Evolutionary conservation across 129 eudicot genomes (phyloP), one percentile per base, ranked within the genome.

Genomic region (Lactuca saligna): DNA sequence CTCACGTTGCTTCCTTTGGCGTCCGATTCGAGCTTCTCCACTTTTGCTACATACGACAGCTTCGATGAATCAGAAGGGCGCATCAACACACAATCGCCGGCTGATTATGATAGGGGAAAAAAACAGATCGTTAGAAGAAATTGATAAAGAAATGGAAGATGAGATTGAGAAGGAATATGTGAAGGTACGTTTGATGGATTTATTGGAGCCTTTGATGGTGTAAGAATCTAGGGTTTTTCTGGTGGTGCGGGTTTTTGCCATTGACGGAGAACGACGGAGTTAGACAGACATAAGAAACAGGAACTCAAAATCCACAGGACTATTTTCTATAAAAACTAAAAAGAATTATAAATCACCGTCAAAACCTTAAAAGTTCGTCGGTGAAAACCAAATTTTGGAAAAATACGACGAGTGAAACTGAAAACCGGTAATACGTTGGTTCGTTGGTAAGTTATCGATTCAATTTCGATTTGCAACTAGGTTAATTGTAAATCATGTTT

Each of bases 11-110:
- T 63, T 4, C 91, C 91, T 13, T 86, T 80, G 34, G 70, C 79
- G 64, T 81, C 96, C 14, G 85, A 81, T 75, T 88, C 98, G 50
- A 92, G 84, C 73, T 57, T 80, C 75, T 88, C 94, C 37, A 92
- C 68, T 35, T 84, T 79, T 14, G 96, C 96, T 14, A 92, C 88
- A 66, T 92, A 92, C 11, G 95, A 81, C n/a, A 89, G 92, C 73
- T 86, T 93, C 32, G 95, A 86, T 5, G 95, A 55, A 25, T 89
- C 92, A 3, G 89, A 20, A 13, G 98, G 87, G 4, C 98, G 75
- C 95, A 89, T 88, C 88, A 87, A 73, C 77, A 93, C 98, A 57
- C 95, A 89, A 53, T 93, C 98, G 15, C 91, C 95, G 54, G 86
- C 96, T 93, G 83, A 31, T 31, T 37, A 15, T 34, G 25, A 44